A percentile compares a stretch with the other conserved stretches of the same genome.
phyloP scores from a whole-genome alignment of 352 stramenopile genomes.

The Phytophthora nicotianae region DNA sequence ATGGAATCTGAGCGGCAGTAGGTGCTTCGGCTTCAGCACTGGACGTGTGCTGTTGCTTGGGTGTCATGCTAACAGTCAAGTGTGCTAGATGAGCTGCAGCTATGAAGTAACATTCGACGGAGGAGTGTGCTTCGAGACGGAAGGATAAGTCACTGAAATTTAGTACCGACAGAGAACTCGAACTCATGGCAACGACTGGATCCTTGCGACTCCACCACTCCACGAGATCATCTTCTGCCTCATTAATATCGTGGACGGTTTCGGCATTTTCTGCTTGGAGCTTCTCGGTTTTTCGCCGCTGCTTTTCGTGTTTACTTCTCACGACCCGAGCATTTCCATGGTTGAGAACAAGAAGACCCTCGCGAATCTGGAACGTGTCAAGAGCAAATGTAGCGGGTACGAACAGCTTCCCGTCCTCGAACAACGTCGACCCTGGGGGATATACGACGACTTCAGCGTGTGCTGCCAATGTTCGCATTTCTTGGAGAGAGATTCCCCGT shows the following conservation, averaged over 20 bases:
- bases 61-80: constrained; percentile 6
- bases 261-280: constrained; percentile 5
- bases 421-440: constrained; percentile 44
- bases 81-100: constrained; percentile 40
- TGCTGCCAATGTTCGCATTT: constrained; percentile 52
- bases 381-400: constrained; percentile 11
- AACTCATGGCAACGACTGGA: constrained; percentile 35
- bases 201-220: constrained; percentile 45
- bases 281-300: background rate
- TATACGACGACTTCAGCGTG: constrained; percentile 53
- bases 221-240: constrained; percentile 9
- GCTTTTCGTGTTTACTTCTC: constrained; percentile 13
- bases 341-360: constrained; percentile 40
- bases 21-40: background rate
- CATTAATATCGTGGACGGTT: constrained; percentile 12
- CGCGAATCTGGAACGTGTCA: constrained; percentile 22
- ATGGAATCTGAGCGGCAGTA: background rate
- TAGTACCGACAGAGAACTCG: constrained; percentile 18
- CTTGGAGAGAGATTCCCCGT: constrained; percentile 47
- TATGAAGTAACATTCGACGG: constrained; percentile 67
- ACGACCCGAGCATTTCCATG: constrained; percentile 37
- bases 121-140: constrained; percentile 42
- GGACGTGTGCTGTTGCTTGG: constrained; percentile 1
- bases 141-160: constrained; percentile 20
- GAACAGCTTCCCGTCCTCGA: constrained; percentile 47